Conservation (phyloP, 306 rosid genomes). For the Morella rubra region DNA sequence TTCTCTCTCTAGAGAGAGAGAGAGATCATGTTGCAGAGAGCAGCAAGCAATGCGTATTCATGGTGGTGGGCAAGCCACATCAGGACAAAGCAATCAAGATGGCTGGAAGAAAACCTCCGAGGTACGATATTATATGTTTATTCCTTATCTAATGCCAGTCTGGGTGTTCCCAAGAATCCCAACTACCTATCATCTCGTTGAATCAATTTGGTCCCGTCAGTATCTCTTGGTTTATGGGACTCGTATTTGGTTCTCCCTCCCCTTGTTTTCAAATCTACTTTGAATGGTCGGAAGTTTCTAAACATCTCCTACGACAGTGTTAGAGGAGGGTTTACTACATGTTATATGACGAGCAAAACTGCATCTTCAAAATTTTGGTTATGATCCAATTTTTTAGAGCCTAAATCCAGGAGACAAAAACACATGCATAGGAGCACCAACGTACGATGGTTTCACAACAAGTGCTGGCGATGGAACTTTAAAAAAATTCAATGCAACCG, state of each 20-base stretch:
- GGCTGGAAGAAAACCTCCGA: slow-evolving; percentile 90
- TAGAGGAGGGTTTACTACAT: too few relatives aligned
- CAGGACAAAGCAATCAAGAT: slow-evolving; percentile 96
- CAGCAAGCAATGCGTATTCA: slow-evolving; percentile 89
- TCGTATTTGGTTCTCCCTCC: not conserved
- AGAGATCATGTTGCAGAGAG: slow-evolving; percentile 78
- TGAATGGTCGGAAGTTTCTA: not conserved
- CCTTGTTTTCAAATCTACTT: not conserved
- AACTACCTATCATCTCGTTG: not conserved
- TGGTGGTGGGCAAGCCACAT: slow-evolving; percentile 99
- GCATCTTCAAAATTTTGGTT: too few relatives aligned
- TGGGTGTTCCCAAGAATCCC: not conserved
- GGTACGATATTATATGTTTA: slow-evolving; percentile 38
- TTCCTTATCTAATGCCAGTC: slow-evolving; percentile 1
- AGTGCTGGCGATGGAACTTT: too few relatives aligned
- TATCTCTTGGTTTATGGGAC: slow-evolving; percentile 15
- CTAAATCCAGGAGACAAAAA: too few relatives aligned
- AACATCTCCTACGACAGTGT: too few relatives aligned
- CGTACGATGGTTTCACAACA: too few relatives aligned
- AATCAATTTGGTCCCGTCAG: slow-evolving; percentile 1
- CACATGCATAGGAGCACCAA: too few relatives aligned
- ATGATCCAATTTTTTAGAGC: too few relatives aligned
- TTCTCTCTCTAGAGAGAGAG: slow-evolving; percentile 12
- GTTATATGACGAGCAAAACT: too few relatives aligned
- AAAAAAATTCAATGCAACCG: too few relatives aligned